These are phyloP conservation scores for Amaranthus palmeri DNA, from an alignment of 148 eudicot genomes.

Conservation along the genomic window DNA sequence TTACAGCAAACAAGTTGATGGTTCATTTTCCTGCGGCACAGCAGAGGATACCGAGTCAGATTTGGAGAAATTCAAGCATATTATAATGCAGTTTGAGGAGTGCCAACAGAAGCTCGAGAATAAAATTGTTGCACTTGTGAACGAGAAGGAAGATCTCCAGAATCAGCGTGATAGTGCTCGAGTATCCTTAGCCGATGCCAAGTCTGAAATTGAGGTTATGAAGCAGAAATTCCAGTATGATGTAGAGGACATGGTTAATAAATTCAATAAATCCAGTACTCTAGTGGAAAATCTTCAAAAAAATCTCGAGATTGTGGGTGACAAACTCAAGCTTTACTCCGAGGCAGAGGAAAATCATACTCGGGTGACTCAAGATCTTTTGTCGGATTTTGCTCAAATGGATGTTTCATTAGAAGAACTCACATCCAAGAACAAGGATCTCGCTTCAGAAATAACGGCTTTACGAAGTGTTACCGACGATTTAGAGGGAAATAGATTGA, in stretches of 20 bases:
- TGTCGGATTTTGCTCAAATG: slow-evolving; percentile 48
- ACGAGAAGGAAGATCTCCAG: slow-evolving; percentile 51
- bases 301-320: slow-evolving; percentile 48
- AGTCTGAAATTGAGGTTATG: slow-evolving; percentile 38
- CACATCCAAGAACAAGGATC: slow-evolving; percentile 39
- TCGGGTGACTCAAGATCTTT: slow-evolving; percentile 42
- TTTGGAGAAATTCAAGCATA: slow-evolving; percentile 25
- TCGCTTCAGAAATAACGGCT: slow-evolving; percentile 44
- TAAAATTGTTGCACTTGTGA: slow-evolving; percentile 36
- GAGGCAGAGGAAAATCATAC: slow-evolving; percentile 52
- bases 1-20: slow-evolving; percentile 27
- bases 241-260: slow-evolving; percentile 36
- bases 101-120: slow-evolving; percentile 35
- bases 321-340: slow-evolving; percentile 43
- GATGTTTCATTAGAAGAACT: slow-evolving; percentile 57
- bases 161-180: slow-evolving; percentile 47
- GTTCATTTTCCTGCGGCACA: slow-evolving; percentile 13
- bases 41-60: slow-evolving; percentile 22
- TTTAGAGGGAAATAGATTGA: slow-evolving; percentile 38
- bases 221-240: slow-evolving; percentile 55
- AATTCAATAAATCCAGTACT: slow-evolving; percentile 41
- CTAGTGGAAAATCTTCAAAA: slow-evolving; percentile 54
- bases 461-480: slow-evolving; percentile 50
- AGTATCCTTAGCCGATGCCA: slow-evolving; percentile 34
- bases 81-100: slow-evolving; percentile 43